Conservation (phyloP, 2,329 filamentous ascomycete genomes). For the Aspergillus ochraceus region DNA sequence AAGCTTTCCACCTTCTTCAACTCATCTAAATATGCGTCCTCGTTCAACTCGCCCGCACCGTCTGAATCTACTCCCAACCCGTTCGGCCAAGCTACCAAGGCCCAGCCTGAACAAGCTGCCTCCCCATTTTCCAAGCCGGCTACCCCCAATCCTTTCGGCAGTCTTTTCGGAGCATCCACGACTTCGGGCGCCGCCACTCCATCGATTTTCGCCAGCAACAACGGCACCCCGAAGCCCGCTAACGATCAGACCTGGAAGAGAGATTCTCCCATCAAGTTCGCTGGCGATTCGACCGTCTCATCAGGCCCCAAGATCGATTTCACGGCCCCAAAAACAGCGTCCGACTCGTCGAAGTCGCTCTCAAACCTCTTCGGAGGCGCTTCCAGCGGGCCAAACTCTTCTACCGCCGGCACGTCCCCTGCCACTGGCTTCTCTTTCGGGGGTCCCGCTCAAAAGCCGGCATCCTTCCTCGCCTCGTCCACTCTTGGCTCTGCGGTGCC, state of each 20-base stretch:
- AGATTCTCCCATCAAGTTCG: conserved; percentile 50
- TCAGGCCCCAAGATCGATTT: conserved; percentile 30
- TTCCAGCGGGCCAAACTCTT: conserved; percentile 19
- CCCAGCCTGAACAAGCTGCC: conserved; percentile 13
- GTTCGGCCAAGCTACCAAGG: conserved; percentile 14
- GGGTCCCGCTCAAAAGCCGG: conserved; percentile 24
- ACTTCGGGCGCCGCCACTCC: conserved; percentile 14
- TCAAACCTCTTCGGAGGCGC: conserved; percentile 31
- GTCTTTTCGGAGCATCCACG: conserved; percentile 30
- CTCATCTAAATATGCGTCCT: conserved; percentile 26
- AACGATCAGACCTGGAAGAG: conserved; percentile 51
- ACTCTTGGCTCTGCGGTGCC: conserved; percentile 36
- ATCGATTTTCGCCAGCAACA: conserved; percentile 17
- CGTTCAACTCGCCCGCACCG: conserved; percentile 24
- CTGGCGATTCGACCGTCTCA: conserved; percentile 26
- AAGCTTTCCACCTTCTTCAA: conserved; percentile 24
- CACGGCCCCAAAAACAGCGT: conserved; percentile 17
- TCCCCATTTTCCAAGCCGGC: conserved; percentile 14
- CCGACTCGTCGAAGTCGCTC: conserved; percentile 29
- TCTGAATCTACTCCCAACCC: conserved; percentile 21
- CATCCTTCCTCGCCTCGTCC: conserved; percentile 30
- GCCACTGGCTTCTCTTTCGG: conserved; percentile 42
- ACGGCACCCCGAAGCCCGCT: conserved; percentile 12
- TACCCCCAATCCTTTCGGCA: conserved; percentile 22
- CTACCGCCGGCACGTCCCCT: conserved; percentile 18